These are phyloP conservation scores for Gentiana dahurica DNA, from an alignment of 257 asterid species.

Conservation along the genomic window DNA sequence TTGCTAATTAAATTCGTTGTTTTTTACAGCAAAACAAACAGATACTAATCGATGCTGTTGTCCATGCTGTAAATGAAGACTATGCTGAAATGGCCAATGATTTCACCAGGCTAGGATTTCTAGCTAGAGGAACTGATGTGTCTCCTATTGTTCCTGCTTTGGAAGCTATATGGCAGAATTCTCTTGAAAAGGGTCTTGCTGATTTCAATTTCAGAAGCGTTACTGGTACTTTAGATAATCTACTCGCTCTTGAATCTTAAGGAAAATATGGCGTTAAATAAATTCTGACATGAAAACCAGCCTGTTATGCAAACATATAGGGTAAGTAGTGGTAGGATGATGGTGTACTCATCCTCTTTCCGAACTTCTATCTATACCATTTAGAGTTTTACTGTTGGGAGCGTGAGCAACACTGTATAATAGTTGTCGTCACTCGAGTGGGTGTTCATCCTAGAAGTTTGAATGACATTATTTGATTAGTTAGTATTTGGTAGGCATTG, in stretches of 20 bases:
- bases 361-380: too few species aligned
- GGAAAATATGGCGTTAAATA: too few species aligned
- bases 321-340: too few species aligned
- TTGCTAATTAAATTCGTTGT: slow-evolving; percentile 8
- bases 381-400: too few species aligned
- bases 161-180: slow-evolving; percentile 98
- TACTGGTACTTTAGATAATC: slow-evolving; percentile 50
- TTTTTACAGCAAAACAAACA: slow-evolving; percentile 87
- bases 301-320: too few species aligned
- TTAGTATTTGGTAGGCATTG: too few species aligned
- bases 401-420: too few species aligned
- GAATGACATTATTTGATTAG: too few species aligned
- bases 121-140: slow-evolving; percentile 95
- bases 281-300: too few species aligned
- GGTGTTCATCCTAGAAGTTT: too few species aligned
- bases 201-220: slow-evolving; percentile 96
- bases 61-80: slow-evolving; percentile 99
- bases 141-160: slow-evolving; percentile 93
- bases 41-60: slow-evolving; percentile 95
- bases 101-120: slow-evolving; percentile 96
- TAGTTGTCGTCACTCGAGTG: too few species aligned
- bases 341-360: too few species aligned
- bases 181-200: slow-evolving; percentile 89
- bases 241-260: neutral
- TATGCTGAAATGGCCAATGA: slow-evolving; percentile 99